Conservation (phyloP, 441 rosid species). For the Adansonia madagascariensis region DNA sequence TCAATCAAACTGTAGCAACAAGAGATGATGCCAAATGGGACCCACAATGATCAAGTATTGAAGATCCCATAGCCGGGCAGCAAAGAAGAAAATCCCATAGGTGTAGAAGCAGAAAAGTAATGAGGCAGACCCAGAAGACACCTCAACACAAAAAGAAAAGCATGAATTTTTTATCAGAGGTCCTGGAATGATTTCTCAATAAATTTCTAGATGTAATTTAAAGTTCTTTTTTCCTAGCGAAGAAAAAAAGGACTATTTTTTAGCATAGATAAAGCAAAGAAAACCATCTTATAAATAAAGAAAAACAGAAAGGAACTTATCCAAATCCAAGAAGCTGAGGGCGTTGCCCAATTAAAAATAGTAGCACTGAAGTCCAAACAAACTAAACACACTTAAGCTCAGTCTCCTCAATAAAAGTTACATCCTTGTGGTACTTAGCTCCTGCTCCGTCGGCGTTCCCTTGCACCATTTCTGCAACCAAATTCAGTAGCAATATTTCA, state of each 20-base stretch:
- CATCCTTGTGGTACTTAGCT: constrained; percentile 51
- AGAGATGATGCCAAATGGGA: constrained; percentile 59
- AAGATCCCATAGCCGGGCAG: constrained; percentile 68
- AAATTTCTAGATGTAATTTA: constrained; percentile 38
- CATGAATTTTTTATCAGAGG: constrained; percentile 59
- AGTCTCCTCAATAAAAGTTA: constrained; percentile 38
- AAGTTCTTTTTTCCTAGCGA: constrained; percentile 36
- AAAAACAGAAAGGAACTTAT: constrained; percentile 57
- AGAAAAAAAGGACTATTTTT: constrained; percentile 35
- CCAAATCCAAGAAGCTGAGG: constrained; percentile 74
- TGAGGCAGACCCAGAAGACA: constrained; percentile 82
- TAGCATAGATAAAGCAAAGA: constrained; percentile 42
- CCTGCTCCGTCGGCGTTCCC: constrained; percentile 91
- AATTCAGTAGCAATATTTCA: constrained; percentile 23
- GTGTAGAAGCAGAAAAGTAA: constrained; percentile 85
- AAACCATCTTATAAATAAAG: constrained; percentile 51
- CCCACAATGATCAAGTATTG: constrained; percentile 60
- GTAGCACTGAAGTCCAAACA: constrained; percentile 61
- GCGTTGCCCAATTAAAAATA: constrained; percentile 60
- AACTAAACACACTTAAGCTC: constrained; percentile 57
- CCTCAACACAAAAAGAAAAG: constrained; percentile 80
- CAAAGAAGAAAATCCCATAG: constrained; percentile 61
- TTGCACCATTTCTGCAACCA: constrained; percentile 68
- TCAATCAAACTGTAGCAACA: constrained; percentile 67
- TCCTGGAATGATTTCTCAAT: constrained; percentile 42